Evolutionary conservation across 768 basidiomycete species (phyloP).

Genomic region (Lactarius sanguifluus): DNA sequence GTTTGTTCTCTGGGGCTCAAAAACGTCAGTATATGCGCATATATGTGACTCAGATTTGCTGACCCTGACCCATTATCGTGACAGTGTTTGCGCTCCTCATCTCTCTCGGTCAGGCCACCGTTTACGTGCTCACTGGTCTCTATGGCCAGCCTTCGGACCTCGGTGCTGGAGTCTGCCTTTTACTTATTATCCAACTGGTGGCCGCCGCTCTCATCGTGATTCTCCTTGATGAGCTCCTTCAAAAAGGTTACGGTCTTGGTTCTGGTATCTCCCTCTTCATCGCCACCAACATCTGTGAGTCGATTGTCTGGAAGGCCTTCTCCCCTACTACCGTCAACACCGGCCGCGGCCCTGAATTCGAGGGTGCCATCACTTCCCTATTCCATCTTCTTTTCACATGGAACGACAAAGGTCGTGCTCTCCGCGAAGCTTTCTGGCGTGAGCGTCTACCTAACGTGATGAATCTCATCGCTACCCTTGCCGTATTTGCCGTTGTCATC

Average conservation of each 20-base stretch:
- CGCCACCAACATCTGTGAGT: slow-evolving; percentile 99
- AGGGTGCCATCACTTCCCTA: slow-evolving; percentile 92
- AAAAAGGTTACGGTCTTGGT: slow-evolving; percentile 98
- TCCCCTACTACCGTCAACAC: slow-evolving; percentile 98
- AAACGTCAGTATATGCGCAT: slow-evolving; percentile 66
- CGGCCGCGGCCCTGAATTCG: slow-evolving; percentile 96
- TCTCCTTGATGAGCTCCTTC: slow-evolving; percentile 96
- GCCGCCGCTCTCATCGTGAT: slow-evolving; percentile 95
- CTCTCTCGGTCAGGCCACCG: slow-evolving; percentile 92
- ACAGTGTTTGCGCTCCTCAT: slow-evolving; percentile 97
- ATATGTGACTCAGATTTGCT: not conserved
- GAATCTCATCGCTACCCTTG: slow-evolving; percentile 91
- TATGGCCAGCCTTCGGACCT: slow-evolving; percentile 93
- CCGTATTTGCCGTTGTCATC: slow-evolving; percentile 93
- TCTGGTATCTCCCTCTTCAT: slow-evolving; percentile 99
- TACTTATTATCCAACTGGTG: slow-evolving; percentile 95
- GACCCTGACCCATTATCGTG: slow-evolving; percentile 8
- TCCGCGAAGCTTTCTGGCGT: slow-evolving; percentile 98
- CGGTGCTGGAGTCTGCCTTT: slow-evolving; percentile 94
- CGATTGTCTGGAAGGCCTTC: slow-evolving; percentile 99
- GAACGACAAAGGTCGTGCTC: slow-evolving; percentile 96
- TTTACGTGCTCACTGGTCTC: slow-evolving; percentile 95
- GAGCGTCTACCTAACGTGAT: slow-evolving; percentile 96
- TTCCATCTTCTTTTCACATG: slow-evolving; percentile 98
- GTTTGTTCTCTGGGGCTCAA: slow-evolving; percentile 93